Percentiles rank a stretch among this genome's conserved stretches.
Evolutionary conservation across 148 eudicot species (phyloP).

Genomic region (Rhododendron mucronatum): DNA sequence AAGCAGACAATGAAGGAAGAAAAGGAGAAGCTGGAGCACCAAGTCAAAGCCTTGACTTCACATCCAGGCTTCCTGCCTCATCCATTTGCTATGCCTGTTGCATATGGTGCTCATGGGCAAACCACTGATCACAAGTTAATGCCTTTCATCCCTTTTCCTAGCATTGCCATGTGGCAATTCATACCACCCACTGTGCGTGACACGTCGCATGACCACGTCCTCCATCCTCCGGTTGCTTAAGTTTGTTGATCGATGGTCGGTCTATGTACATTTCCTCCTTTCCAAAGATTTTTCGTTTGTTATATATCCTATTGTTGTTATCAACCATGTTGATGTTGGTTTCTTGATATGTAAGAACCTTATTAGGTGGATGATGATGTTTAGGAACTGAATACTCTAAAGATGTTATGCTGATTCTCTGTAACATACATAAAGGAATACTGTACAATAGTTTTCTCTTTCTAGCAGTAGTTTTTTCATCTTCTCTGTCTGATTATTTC

Average conservation of each 20-base stretch:
- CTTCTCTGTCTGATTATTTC: neutral
- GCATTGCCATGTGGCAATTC: constrained; percentile 53
- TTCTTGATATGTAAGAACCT: neutral
- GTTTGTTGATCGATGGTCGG: neutral
- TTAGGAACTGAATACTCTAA: neutral
- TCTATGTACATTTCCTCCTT: neutral
- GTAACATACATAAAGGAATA: constrained; percentile 3
- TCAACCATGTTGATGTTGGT: neutral
- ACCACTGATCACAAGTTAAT: constrained; percentile 34
- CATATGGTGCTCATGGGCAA: constrained; percentile 29
- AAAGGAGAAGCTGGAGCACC: constrained; percentile 53
- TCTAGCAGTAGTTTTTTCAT: neutral
- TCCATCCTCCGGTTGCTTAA: constrained; percentile 35
- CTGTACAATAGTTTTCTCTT: neutral
- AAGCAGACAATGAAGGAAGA: constrained; percentile 45
- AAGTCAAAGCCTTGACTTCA: constrained; percentile 29
- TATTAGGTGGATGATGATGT: neutral
- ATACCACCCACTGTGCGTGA: constrained; percentile 42
- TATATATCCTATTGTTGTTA: neutral
- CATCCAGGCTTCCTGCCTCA: constrained; percentile 39
- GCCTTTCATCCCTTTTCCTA: constrained; percentile 33
- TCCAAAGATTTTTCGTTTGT: neutral
- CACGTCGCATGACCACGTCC: constrained; percentile 40
- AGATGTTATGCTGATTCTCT: constrained; percentile 1
- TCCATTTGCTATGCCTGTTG: constrained; percentile 21